phyloP scores from a whole-genome alignment of 192 early-diverging fungal species.

The Polychytrium aggregatum region DNA sequence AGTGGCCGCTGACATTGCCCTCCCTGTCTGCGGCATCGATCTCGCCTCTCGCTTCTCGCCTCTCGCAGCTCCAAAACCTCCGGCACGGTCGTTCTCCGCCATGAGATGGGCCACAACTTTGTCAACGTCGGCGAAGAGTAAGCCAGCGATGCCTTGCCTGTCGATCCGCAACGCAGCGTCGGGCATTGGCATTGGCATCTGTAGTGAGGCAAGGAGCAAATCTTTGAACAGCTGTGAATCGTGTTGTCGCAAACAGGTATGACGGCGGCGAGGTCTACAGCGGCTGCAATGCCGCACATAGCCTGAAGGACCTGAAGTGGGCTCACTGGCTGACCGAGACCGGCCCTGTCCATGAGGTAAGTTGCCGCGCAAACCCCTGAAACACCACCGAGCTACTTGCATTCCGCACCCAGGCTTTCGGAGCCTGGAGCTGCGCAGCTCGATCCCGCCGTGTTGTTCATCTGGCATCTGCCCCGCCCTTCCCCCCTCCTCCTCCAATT shows the following conservation, averaged over 20 bases:
- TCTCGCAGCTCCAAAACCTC: conserved; percentile 27
- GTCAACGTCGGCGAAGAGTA: conserved; percentile 32
- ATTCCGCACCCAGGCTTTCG: no score
- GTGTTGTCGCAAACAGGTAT: conserved; percentile 4
- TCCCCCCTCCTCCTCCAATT: not conserved
- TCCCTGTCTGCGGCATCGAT: no score
- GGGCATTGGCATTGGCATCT: no score
- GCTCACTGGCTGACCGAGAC: conserved; percentile 41
- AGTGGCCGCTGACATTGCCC: no score
- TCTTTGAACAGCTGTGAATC: not conserved
- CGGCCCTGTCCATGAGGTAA: conserved; percentile 20
- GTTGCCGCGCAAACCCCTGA: conserved; percentile 20
- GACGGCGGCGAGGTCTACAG: conserved; percentile 33
- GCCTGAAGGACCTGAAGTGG: conserved; percentile 39
- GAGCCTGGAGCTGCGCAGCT: no score
- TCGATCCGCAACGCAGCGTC: no score
- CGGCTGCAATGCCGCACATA: conserved; percentile 34
- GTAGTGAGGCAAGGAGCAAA: no score
- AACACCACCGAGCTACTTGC: no score
- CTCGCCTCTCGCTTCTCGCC: no score
- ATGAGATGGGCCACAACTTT: conserved; percentile 39
- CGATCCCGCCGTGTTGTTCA: no score
- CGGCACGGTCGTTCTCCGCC: conserved; percentile 47
- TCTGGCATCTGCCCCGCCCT: no score
- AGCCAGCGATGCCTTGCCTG: no score